Evolutionary conservation across 1,284 basidiomycete species (phyloP).

Genomic region (Malassezia globosa): DNA sequence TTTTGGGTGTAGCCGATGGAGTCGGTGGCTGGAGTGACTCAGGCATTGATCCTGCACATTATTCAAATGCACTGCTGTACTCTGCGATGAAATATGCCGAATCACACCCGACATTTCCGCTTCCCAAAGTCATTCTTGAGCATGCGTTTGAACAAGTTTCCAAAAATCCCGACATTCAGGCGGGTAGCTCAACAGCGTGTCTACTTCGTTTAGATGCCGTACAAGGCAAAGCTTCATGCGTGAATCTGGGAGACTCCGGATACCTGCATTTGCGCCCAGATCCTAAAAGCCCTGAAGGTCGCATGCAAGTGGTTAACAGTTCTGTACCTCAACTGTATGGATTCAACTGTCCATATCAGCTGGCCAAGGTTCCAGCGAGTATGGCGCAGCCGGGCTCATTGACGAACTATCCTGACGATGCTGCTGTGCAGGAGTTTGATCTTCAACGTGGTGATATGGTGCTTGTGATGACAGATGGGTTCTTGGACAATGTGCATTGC

Average conservation of each 20-base stretch:
- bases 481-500: conserved; percentile 73
- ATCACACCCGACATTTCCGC: conserved; percentile 28
- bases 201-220: conserved; percentile 64
- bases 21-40: conserved; percentile 63
- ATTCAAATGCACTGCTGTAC: conserved; percentile 60
- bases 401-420: conserved; percentile 32
- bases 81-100: conserved; percentile 45
- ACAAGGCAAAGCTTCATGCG: conserved; percentile 63
- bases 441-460: conserved; percentile 38
- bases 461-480: conserved; percentile 62
- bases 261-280: conserved; percentile 57
- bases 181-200: conserved; percentile 77
- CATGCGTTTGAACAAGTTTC: conserved; percentile 63
- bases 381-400: conserved; percentile 28
- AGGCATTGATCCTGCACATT: conserved; percentile 70
- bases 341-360: conserved; percentile 44
- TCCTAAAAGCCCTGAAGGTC: conserved; percentile 24
- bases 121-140: conserved; percentile 55
- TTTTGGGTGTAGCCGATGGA: conserved; percentile 62
- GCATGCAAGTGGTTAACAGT: conserved; percentile 32
- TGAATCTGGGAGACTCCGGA: conserved; percentile 82
- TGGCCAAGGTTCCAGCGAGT: conserved; percentile 37
- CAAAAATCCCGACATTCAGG: conserved; percentile 59
- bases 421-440: conserved; percentile 25
- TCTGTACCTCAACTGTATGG: conserved; percentile 35